Conservation (phyloP, 805 yeast species). For the Yamadazyma akitaensis region DNA sequence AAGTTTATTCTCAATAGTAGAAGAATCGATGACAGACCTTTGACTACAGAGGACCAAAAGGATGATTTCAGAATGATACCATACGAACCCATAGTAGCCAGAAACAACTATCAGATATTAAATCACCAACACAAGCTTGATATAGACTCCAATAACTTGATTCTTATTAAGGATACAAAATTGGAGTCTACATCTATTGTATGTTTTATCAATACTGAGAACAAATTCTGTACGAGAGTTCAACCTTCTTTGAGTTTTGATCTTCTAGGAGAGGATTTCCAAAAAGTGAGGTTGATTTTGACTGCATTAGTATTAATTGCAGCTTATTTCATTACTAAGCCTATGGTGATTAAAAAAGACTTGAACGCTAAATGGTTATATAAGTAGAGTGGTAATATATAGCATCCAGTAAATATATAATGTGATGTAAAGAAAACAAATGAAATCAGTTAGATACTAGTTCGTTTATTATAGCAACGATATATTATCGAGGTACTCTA, state of each 20-base stretch:
- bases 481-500: slow-evolving; percentile 11
- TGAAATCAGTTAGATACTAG: neutral
- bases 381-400: neutral
- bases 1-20: slow-evolving; percentile 66
- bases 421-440: neutral
- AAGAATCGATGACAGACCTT: slow-evolving; percentile 54
- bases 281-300: slow-evolving; percentile 55
- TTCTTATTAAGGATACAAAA: slow-evolving; percentile 47
- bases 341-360: slow-evolving; percentile 53
- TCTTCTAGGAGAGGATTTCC: slow-evolving; percentile 63
- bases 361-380: slow-evolving; percentile 54
- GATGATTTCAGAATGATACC: slow-evolving; percentile 57
- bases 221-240: slow-evolving; percentile 71
- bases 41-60: slow-evolving; percentile 49
- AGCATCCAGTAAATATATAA: neutral
- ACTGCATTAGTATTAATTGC: slow-evolving; percentile 55
- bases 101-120: slow-evolving; percentile 32
- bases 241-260: slow-evolving; percentile 87
- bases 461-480: slow-evolving; percentile 6
- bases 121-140: slow-evolving; percentile 37
- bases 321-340: slow-evolving; percentile 48
- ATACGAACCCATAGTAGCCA: slow-evolving; percentile 60
- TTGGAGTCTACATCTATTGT: slow-evolving; percentile 80
- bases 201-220: slow-evolving; percentile 56
- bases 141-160: slow-evolving; percentile 16